Conservation (phyloP, 148 eudicot genomes). For the Nepenthes mirabilis region DNA sequence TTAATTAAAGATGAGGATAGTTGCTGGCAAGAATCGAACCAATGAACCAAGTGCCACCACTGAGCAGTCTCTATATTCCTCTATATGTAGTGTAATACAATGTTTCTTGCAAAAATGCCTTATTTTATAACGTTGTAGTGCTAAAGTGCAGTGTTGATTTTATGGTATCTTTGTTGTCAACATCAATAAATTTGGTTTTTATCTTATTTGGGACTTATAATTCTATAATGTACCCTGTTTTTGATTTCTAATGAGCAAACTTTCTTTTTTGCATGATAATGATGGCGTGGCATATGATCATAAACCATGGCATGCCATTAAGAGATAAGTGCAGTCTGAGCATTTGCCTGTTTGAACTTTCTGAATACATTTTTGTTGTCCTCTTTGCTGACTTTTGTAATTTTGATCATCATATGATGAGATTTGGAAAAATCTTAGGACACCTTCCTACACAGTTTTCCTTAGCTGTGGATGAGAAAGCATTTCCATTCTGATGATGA, state of each 20-base stretch:
- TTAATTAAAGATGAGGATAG: too few relatives aligned
- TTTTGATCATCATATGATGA: constrained; percentile 10
- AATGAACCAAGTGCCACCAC: constrained; percentile 15
- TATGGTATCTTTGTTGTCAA: too few relatives aligned
- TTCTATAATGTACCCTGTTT: not conserved
- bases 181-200: too few relatives aligned
- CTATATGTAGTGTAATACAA: too few relatives aligned
- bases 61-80: constrained; percentile 16
- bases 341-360: not conserved
- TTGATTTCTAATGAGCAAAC: too few relatives aligned
- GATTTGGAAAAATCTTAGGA: constrained; percentile 20
- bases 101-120: too few relatives aligned
- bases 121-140: too few relatives aligned
- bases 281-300: too few relatives aligned
- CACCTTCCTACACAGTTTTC: constrained; percentile 24
- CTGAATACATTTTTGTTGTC: not conserved
- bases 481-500: constrained; percentile 19
- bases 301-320: too few relatives aligned
- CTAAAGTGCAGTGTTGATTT: too few relatives aligned
- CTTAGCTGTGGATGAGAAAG: constrained; percentile 22
- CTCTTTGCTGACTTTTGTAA: not conserved
- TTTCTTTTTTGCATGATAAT: too few relatives aligned
- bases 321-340: too few relatives aligned
- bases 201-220: not conserved
- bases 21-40: constrained; percentile 22